Conservation (phyloP, 306 rosid genomes). For the Astragalus glycyphyllos region DNA sequence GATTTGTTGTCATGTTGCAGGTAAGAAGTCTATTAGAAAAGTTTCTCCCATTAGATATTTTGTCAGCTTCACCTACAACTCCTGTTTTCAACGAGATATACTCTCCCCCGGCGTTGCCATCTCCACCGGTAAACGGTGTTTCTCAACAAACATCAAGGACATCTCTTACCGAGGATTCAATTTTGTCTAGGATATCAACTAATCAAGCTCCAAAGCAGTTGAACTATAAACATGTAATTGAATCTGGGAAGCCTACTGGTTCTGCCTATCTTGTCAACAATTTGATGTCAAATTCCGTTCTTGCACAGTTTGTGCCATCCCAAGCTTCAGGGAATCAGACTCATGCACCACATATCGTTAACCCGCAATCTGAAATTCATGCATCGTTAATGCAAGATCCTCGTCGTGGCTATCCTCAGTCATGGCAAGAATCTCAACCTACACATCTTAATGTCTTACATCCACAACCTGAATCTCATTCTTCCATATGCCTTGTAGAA, state of each 20-base stretch:
- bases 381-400: slow-evolving; percentile 23
- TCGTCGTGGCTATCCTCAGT: slow-evolving; percentile 15
- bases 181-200: slow-evolving; percentile 34
- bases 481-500: too few relatives aligned
- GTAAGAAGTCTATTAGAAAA: slow-evolving; percentile 48
- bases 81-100: slow-evolving; percentile 12
- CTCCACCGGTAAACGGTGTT: slow-evolving; percentile 29
- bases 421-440: slow-evolving; percentile 2
- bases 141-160: slow-evolving; percentile 35
- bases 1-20: slow-evolving; percentile 44
- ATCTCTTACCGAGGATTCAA: slow-evolving; percentile 6
- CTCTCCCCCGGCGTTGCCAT: neutral
- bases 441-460: slow-evolving; percentile 9
- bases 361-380: slow-evolving; percentile 24
- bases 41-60: slow-evolving; percentile 44
- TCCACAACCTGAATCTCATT: slow-evolving; percentile 24
- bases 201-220: slow-evolving; percentile 31
- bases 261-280: slow-evolving; percentile 18
- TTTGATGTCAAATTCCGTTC: slow-evolving; percentile 23
- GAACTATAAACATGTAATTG: slow-evolving; percentile 37
- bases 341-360: slow-evolving; percentile 12
- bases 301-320: slow-evolving; percentile 33
- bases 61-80: slow-evolving; percentile 33
- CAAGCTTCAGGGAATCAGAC: slow-evolving; percentile 38
- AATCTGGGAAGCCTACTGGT: slow-evolving; percentile 15